phyloP scores from a whole-genome alignment of 1,284 basidiomycete genomes.

The Irpex sp. region DNA sequence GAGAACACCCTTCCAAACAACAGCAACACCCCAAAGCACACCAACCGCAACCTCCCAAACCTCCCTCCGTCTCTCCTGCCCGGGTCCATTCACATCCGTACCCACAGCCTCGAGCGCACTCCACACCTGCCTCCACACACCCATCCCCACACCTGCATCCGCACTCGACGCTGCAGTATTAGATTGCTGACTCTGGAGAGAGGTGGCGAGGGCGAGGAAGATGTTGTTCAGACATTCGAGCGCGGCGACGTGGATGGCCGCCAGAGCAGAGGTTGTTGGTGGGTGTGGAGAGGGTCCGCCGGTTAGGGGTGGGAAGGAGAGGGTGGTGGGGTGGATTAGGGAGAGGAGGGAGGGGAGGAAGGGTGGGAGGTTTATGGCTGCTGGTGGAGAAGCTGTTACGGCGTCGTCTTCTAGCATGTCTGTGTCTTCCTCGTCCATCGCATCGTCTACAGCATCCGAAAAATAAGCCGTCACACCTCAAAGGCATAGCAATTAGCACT shows the following conservation, averaged over 20 bases:
- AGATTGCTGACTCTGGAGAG: constrained; percentile 22
- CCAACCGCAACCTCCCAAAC: constrained; percentile 74
- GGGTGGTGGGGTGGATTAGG: constrained; percentile 66
- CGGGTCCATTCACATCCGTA: constrained; percentile 46
- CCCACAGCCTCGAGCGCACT: constrained; percentile 54
- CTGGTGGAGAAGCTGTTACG: constrained; percentile 13
- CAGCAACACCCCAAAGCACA: constrained; percentile 77
- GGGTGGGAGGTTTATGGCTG: constrained; percentile 39
- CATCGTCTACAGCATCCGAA: constrained; percentile 23
- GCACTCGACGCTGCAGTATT: constrained; percentile 34
- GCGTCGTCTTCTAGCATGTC: constrained; percentile 14
- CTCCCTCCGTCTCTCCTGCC: constrained; percentile 63
- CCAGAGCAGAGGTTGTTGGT: constrained; percentile 80
- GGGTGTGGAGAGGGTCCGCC: constrained; percentile 69
- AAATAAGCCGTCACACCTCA: not conserved
- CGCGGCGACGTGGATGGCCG: constrained; percentile 79
- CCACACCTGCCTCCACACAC: constrained; percentile 64
- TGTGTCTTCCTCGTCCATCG: constrained; percentile 29
- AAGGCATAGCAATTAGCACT: no score
- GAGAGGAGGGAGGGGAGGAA: constrained; percentile 61
- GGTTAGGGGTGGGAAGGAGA: constrained; percentile 75
- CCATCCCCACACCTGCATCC: constrained; percentile 37
- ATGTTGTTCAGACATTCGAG: constrained; percentile 92
- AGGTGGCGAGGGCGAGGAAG: constrained; percentile 68
- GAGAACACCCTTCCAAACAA: constrained; percentile 61